Evolutionary conservation across 768 basidiomycete species (phyloP).

Genomic region (Suillus bovinus): DNA sequence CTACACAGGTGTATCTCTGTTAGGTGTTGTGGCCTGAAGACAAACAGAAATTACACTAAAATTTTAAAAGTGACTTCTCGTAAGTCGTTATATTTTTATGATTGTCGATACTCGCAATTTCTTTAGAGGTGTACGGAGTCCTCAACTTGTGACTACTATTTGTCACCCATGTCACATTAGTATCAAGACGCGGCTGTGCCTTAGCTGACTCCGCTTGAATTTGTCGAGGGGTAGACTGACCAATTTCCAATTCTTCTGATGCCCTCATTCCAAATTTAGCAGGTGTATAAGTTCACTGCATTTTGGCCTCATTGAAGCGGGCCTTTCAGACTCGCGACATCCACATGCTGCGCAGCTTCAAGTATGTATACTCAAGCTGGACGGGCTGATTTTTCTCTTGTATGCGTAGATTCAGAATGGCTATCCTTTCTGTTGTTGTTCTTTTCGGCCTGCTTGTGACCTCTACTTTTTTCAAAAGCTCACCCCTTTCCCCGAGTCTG

Average conservation of each 20-base stretch:
- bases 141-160: too few relatives aligned
- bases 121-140: too few relatives aligned
- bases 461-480: slow-evolving; percentile 2
- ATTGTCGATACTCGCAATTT: too few relatives aligned
- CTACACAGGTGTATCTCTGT: too few relatives aligned
- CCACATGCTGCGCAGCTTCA: slow-evolving; percentile 8
- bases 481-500: background rate
- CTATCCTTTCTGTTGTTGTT: background rate
- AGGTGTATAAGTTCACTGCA: slow-evolving; percentile 5
- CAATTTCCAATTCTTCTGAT: background rate
- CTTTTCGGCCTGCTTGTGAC: slow-evolving; percentile 1
- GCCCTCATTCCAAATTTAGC: background rate
- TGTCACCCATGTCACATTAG: too few relatives aligned
- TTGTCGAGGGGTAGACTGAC: too few relatives aligned
- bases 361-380: background rate
- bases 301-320: slow-evolving; percentile 9
- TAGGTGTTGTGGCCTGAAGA: too few relatives aligned
- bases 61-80: too few relatives aligned
- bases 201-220: too few relatives aligned
- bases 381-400: background rate
- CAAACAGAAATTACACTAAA: too few relatives aligned
- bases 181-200: too few relatives aligned
- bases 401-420: slow-evolving; percentile 6
- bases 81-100: too few relatives aligned
- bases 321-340: slow-evolving; percentile 8